These are phyloP conservation scores for Entomortierella beljakovae DNA, from an alignment of 192 early-diverging fungal species.

Conservation along the genomic window DNA sequence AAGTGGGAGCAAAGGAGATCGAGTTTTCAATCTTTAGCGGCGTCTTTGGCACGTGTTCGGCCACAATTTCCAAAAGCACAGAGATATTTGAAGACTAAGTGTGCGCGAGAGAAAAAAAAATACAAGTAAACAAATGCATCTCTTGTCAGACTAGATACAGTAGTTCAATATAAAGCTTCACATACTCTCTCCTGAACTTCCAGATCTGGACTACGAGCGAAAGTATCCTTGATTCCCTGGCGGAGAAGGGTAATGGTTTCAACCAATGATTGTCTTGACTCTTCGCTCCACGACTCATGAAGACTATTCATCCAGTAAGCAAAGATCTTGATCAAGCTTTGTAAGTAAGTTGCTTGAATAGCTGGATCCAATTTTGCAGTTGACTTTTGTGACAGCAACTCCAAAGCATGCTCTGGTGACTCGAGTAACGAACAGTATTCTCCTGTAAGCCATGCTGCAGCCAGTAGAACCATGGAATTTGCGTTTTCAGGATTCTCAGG, in stretches of 20 bases:
- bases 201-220: conserved; percentile 66
- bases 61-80: conserved; percentile 62
- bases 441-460: conserved; percentile 92
- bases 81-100: conserved; percentile 60
- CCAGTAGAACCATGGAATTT: conserved; percentile 80
- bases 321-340: conserved; percentile 79
- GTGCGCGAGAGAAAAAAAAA: background rate
- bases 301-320: conserved; percentile 68
- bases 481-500: conserved; percentile 68
- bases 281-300: conserved; percentile 62
- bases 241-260: conserved; percentile 59
- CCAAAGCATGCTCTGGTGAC: conserved; percentile 13
- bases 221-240: conserved; percentile 61
- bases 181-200: conserved; percentile 86
- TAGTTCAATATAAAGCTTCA: conserved; percentile 5
- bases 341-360: conserved; percentile 77
- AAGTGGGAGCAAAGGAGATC: conserved; percentile 35
- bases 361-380: conserved; percentile 62
- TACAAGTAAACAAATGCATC: background rate
- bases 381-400: conserved; percentile 37
- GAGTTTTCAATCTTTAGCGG: conserved; percentile 48
- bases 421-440: conserved; percentile 80
- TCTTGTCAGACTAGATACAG: background rate
- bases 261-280: conserved; percentile 59
- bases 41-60: conserved; percentile 49